Base-by-base conservation (phyloP, 2,329 filamentous ascomycete genomes). In the Colletotrichum sidae region DNA sequence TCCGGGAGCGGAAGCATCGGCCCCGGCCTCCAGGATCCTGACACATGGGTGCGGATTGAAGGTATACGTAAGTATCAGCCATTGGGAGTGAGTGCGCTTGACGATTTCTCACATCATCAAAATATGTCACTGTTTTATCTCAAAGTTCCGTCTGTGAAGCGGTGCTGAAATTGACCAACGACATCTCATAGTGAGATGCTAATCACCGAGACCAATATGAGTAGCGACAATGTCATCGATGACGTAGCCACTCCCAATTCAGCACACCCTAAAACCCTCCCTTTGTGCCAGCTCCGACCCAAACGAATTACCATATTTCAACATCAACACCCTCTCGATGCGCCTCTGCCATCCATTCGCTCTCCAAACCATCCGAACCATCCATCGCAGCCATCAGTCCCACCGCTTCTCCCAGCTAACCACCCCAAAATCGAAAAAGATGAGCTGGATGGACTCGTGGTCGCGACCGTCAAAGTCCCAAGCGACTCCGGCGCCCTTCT, bases 401-500 rank as follows among this genome's bases (percentile, higher is more conserved):
- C 49, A 33, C 5, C 4, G 4, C 15, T 3, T 7, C 25, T 11
- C 41, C 34, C 39, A 42, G n/a, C 53, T 44, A 13, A 39, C 57
- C 38, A 39, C 53, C 33, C 49, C 55, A 7, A 51, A 55, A 33
- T 33, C 54, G 41, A 39, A 50, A 39, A 42, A 53, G n/a, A 81
- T 80, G 79, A 79, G 75, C 42, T 79, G 78, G 78, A 80, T 79
- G 76, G 78, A 79, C 69, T 77, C 75, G 11, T 80, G 78, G 77
- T 79, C 75, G 7, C 76, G 78, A 0, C 79, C 78, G 0, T 72
- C 71, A 47, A 81, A 81, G 55, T 74, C 73, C 10, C 77, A 80
- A 68, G 73, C 78, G 7, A 78, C 75, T 0, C 86, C 86, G 10
- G 81, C 84, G 9, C 86, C 86, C 0, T 81, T 83, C 53, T 89